A percentile compares a stretch with the other conserved stretches of the same genome.
phyloP scores from a whole-genome alignment of 306 rosid species.

The Dicorynia guianensis region DNA sequence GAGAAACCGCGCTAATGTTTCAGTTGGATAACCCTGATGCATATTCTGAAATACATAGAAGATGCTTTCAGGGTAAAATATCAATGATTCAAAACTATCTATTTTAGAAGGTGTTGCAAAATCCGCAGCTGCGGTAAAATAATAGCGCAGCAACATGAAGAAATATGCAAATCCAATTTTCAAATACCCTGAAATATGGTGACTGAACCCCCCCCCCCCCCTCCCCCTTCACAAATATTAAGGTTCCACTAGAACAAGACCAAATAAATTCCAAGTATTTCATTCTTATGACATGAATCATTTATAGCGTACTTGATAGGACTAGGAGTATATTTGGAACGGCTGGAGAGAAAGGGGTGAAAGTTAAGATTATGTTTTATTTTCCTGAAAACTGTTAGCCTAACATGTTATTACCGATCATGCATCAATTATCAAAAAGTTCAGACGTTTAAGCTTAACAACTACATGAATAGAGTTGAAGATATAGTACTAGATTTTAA shows the following conservation, averaged over 20 bases:
- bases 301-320: background rate
- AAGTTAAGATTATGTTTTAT: background rate
- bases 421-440: background rate
- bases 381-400: background rate
- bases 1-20: conserved; percentile 77
- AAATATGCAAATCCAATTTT: background rate
- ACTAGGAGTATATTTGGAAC: background rate
- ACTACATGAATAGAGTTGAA: background rate
- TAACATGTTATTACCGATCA: background rate
- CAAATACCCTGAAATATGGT: background rate
- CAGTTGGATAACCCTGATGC: conserved; percentile 78
- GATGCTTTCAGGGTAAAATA: conserved; percentile 26
- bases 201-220: background rate
- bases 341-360: background rate
- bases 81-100: background rate
- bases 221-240: background rate
- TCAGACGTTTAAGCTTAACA: background rate
- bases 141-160: conserved; percentile 3
- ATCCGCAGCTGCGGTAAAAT: conserved; percentile 11
- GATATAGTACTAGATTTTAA: no score
- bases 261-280: background rate
- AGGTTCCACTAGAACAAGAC: no score
- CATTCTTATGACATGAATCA: background rate
- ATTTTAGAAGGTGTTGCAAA: background rate
- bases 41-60: conserved; percentile 69